Evolutionary conservation across 192 early-diverging fungal species (phyloP).

Genomic region (Coemansia sp.): DNA sequence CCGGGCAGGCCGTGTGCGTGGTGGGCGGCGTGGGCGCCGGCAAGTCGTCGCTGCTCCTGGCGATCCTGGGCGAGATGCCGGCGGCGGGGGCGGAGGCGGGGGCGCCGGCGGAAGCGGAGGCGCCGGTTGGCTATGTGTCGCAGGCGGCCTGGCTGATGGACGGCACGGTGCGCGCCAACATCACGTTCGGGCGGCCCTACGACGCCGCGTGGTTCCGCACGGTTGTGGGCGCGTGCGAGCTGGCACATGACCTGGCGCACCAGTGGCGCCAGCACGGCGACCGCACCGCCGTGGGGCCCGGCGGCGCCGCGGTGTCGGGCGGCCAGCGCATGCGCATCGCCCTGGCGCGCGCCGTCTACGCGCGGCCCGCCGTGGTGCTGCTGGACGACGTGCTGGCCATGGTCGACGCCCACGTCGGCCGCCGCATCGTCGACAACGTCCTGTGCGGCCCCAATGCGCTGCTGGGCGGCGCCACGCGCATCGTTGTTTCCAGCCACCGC

Average conservation of each 20-base stretch:
- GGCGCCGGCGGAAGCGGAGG: too few species aligned
- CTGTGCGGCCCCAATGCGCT: slow-evolving; percentile 63
- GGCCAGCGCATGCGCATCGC: slow-evolving; percentile 70
- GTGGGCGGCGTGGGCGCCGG: slow-evolving; percentile 86
- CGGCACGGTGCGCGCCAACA: slow-evolving; percentile 51
- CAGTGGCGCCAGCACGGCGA: slow-evolving; percentile 32
- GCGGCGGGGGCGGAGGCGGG: not conserved
- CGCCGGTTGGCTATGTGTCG: slow-evolving; percentile 16
- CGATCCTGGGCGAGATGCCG: slow-evolving; percentile 77
- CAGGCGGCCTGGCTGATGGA: slow-evolving; percentile 55
- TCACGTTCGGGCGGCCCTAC: slow-evolving; percentile 34
- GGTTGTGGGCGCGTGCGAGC: slow-evolving; percentile 28
- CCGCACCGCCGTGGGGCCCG: slow-evolving; percentile 59
- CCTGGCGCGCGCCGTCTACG: slow-evolving; percentile 74
- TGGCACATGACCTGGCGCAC: slow-evolving; percentile 28
- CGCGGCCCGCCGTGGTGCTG: slow-evolving; percentile 62
- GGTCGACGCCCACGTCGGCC: slow-evolving; percentile 63
- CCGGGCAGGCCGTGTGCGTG: slow-evolving; percentile 68
- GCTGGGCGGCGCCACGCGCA: slow-evolving; percentile 37
- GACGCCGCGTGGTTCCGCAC: slow-evolving; percentile 28
- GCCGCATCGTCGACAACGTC: slow-evolving; percentile 59
- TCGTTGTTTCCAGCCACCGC: slow-evolving; percentile 58
- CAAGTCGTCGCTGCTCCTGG: slow-evolving; percentile 76
- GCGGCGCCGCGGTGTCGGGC: slow-evolving; percentile 61
- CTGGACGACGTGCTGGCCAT: slow-evolving; percentile 73